Base-by-base conservation (phyloP, 495 filamentous ascomycete species). In the Penicillium malachiteum region DNA sequence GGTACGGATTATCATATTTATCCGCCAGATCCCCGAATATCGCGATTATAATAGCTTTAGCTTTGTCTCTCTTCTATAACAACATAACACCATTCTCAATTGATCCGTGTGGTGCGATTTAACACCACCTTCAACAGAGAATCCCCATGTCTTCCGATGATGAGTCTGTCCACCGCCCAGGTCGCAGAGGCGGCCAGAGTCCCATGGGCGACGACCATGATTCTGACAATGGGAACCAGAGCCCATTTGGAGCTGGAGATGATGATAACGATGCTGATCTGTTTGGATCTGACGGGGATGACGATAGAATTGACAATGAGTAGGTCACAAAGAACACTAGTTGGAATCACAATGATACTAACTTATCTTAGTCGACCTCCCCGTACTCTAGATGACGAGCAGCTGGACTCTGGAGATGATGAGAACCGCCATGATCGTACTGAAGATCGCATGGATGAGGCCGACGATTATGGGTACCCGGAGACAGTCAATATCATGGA, bases 341-440 rank as follows among this genome's bases (percentile, higher is more conserved):
- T 56, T 68, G 43, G 35, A 59, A 17, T 67, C 65, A 45, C 71
- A 71, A 53, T 4, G 62, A 64, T 21, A 54, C 50, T 56, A 55
- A 66, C 46, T 57, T 38, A 34, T 13, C 43, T 71, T 55, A 87
- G 82, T 63, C 70, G 63, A 50, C 65, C 61, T n/a, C 63, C 71
- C 56, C 84, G 83, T 49, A 77, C 76, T 52, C 72, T 90, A 13
- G 81, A 87, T 53, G 90, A 96, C 64, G 80, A 84, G 43, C 90
- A 91, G 26, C 73, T 95, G 1, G 89, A 87, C 55, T 96, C 91
- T 9, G 91, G 87, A n/a, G 86, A 87, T 58, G 89, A 91, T 60
- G 77, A 82, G 54, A 81, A 73, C 45, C 74, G 83, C 39, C 65
- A 68, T 54, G 84, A 87, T 64, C 78, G 81, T 9, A 57, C 60